Base-by-base conservation (phyloP, 148 eudicot genomes). In the Vaccinium darrowii region DNA sequence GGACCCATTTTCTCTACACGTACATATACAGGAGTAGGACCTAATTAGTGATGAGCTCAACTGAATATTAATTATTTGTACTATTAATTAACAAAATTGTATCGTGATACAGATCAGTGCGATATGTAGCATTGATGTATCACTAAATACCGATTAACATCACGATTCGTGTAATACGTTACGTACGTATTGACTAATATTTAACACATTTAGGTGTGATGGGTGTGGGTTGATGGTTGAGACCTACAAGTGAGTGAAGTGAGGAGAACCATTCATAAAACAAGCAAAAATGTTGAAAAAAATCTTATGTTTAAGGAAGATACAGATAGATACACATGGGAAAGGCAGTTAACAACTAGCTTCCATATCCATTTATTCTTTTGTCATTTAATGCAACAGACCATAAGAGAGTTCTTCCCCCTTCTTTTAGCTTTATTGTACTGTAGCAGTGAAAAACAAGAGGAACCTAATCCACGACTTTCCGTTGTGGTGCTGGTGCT, bases 381-480 rank as follows among this genome's bases (percentile, higher is more conserved):
- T 87, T 86, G 88, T 86, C 91, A 91, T 83, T 83, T 85, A 89
- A 86, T 86, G 90, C 84, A 89, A 81, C 88, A 86, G 82, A 90
- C 87, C 88, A 86, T 58, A 67, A 86, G 81, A 54, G 62, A 53
- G 53, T 25, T 67, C 73, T 3, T 11, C 36, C 36, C 14, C 16
- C 4, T 12, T 27, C 11, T 65, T 52, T 52, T 3, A 25, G 73
- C n/a, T 71, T 76, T 75, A 83, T 84, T 69, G 52, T 58, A 76
- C n/a, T 30, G 33, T 33, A 1, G 39, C 2, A 36, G 47, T 54
- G 6, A 50, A 30, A 21, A 83, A 80, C 78, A 51, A 78, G 39
- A 62, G 84, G 75, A 87, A 87, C 88, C 89, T 90, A 87, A 87
- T 87, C 89, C 89, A 87, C 83, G 49, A 79, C 87, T 88, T 84